A percentile compares a stretch with the other conserved stretches of the same genome.
phyloP scores from a whole-genome alignment of 306 rosid species.

The Coriaria nepalensis region DNA sequence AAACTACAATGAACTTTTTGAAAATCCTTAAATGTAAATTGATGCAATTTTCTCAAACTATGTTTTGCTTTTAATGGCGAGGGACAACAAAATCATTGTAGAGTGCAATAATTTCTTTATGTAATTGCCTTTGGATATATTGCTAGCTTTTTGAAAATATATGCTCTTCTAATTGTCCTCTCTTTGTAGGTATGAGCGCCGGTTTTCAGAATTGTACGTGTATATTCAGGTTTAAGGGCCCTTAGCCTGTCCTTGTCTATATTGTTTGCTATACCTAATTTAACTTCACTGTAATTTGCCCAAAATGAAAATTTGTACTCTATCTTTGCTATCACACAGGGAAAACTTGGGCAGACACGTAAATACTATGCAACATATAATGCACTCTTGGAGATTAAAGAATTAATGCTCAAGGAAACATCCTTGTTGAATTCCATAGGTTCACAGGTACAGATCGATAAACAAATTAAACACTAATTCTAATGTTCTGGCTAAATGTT shows the following conservation, averaged over 20 bases:
- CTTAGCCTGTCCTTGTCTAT: conserved; percentile 5
- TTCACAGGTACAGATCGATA: conserved; percentile 55
- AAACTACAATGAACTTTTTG: too few species aligned
- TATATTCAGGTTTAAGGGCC: conserved; percentile 51
- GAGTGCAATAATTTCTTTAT: too few species aligned
- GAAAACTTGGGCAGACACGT: conserved; percentile 66
- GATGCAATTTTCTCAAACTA: too few species aligned
- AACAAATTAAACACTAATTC: background rate
- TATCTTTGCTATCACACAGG: conserved; percentile 28
- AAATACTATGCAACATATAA: conserved; percentile 74
- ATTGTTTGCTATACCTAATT: background rate
- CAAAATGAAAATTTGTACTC: background rate
- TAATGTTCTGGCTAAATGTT: background rate
- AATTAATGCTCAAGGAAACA: conserved; percentile 75
- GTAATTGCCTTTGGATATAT: background rate
- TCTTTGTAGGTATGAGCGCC: conserved; percentile 51
- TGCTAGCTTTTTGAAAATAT: conserved; percentile 3
- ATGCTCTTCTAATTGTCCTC: conserved; percentile 1
- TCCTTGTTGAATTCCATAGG: conserved; percentile 77
- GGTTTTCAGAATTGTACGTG: conserved; percentile 60
- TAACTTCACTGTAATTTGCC: background rate
- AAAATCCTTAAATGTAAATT: too few species aligned
- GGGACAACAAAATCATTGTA: too few species aligned
- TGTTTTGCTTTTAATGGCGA: too few species aligned
- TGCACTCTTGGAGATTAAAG: conserved; percentile 86